Evolutionary conservation across 2,329 filamentous ascomycete species (phyloP), one percentile per base, ranked within the genome.

Genomic region (Truncatella angustata): DNA sequence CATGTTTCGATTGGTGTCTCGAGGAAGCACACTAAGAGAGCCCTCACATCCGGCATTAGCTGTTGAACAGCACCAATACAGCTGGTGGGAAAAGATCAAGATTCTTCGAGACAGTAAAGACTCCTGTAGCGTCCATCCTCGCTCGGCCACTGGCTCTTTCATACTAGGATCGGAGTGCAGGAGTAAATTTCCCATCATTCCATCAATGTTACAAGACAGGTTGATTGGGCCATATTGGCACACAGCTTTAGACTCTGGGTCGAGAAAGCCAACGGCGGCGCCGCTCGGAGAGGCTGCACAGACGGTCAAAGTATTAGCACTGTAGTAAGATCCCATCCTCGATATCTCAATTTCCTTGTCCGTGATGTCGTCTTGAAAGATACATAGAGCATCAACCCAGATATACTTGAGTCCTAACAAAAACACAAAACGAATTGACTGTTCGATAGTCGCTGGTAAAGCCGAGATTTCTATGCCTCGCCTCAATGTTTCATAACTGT

Each of bases 101-200:
- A 60, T 47, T 12, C 58, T 58, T 2, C 56, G 51, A 11, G 59
- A 59, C 4, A 61, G 47, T 14, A 60, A 21, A 2, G 51, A 44
- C 23, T 61, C 59, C 24, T 61, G 59, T 2, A 59, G 35, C 4
- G 59, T 61, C 59, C 59, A 61, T 10, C 58, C 59, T 5, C 59
- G 52, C 7, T 36, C 14, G n/a, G 48, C 49, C 14, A 56, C 56
- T 3, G 55, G 51, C 20, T 60, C 56, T 10, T 53, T 36, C 12
- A 24, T 5, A 11, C 37, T 21, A 18, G 16, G 23, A 20, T 37
- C 34, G 18, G 32, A 37, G 23, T 49, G 23, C 12, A 49, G 5
- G 4, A 49, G 21, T n/a, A 39, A 24, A 9, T 11, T 14, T 1
- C 34, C 45, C 3, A 37, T 5, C 20, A n/a, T 20, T 4, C 28